Conservation (phyloP, 352 stramenopile genomes). For the Globisporangium nodosum region DNA sequence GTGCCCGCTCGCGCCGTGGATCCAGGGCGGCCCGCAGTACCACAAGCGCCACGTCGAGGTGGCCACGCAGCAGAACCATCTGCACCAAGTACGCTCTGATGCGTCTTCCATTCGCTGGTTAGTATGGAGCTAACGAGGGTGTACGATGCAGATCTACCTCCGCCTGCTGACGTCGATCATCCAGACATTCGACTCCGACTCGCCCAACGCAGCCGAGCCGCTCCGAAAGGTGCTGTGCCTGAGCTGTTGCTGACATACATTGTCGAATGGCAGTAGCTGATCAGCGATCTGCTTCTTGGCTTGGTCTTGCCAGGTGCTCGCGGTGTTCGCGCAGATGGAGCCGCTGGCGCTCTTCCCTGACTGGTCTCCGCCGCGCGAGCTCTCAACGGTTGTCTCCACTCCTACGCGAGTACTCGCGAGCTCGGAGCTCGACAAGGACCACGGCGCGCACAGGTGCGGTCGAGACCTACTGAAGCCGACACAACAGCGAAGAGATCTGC, state of each 20-base stretch:
- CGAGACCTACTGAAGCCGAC: not conserved
- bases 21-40: conserved; percentile 67
- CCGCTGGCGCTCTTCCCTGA: conserved; percentile 69
- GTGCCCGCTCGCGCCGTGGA: conserved; percentile 47
- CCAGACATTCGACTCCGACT: conserved; percentile 48
- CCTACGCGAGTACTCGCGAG: conserved; percentile 51
- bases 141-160: conserved; percentile 52
- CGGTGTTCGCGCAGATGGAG: conserved; percentile 53
- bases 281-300: not conserved
- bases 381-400: conserved; percentile 33
- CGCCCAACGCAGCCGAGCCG: conserved; percentile 35
- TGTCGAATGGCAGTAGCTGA: not conserved
- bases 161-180: conserved; percentile 55
- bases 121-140: not conserved
- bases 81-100: conserved; percentile 51
- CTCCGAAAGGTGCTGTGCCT: conserved; percentile 44
- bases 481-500: not conserved
- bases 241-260: too few species aligned
- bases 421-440: conserved; percentile 53
- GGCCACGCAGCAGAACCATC: conserved; percentile 66
- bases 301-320: conserved; percentile 38
- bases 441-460: conserved; percentile 39
- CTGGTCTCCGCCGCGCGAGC: conserved; percentile 61
- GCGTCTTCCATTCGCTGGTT: not conserved
- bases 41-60: conserved; percentile 39